These are phyloP conservation scores for Talaromyces funiculosus DNA, from an alignment of 2,329 filamentous ascomycete species.

Conservation along the genomic window DNA sequence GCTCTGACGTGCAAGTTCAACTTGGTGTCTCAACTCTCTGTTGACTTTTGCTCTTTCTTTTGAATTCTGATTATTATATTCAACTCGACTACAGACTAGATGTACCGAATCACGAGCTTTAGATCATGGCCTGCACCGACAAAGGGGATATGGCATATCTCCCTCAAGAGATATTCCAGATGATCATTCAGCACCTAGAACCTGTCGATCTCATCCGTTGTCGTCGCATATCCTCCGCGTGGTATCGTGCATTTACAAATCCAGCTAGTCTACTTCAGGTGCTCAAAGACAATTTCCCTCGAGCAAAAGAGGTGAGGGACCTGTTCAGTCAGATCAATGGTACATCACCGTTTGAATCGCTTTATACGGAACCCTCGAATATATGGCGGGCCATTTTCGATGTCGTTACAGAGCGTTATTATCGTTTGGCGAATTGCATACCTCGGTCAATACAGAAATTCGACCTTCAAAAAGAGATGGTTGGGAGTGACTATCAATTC, in stretches of 20 bases:
- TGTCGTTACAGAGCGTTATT: constrained; percentile 50
- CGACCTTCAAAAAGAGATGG: constrained; percentile 31
- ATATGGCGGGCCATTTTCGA: constrained; percentile 39
- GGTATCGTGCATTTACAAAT: constrained; percentile 48
- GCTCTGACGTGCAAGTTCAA: not conserved
- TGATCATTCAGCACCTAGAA: constrained; percentile 47
- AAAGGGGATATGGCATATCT: constrained; percentile 31
- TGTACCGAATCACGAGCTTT: constrained; percentile 6
- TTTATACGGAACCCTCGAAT: constrained; percentile 3
- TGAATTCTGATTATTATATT: not conserved
- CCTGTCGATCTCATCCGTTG: constrained; percentile 48
- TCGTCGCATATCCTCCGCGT: constrained; percentile 49
- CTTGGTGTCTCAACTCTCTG: not conserved
- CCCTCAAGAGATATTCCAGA: constrained; percentile 55
- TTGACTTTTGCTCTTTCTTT: not conserved
- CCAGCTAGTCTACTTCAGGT: constrained; percentile 44
- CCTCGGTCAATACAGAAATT: constrained; percentile 46
- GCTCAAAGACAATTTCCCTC: constrained; percentile 49
- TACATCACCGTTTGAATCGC: not conserved
- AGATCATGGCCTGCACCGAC: constrained; percentile 10
- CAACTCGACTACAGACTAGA: not conserved
- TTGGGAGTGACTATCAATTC: constrained; percentile 33
- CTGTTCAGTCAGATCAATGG: constrained; percentile 13
- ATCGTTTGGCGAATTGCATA: constrained; percentile 46
- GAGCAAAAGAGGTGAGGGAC: constrained; percentile 49